Conservation (phyloP, 1,284 basidiomycete genomes). For the Tilletiopsis washingtonensis region DNA sequence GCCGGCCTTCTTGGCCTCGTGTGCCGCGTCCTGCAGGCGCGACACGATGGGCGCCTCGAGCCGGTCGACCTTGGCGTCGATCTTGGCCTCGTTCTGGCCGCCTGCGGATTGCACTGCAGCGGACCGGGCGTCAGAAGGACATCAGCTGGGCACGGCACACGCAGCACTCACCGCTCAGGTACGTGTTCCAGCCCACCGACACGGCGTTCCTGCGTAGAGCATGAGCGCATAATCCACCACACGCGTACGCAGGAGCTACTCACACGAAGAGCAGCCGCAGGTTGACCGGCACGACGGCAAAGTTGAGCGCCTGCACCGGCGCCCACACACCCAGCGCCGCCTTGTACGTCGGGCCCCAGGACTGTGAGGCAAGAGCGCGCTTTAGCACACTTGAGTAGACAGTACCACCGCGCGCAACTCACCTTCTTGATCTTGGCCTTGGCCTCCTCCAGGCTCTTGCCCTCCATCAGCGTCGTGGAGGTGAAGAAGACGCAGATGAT, state of each 20-base stretch:
- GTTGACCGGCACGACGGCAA: constrained; percentile 23
- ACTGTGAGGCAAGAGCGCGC: neutral
- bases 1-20: too few relatives aligned
- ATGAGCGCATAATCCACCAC: neutral
- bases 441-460: constrained; percentile 11
- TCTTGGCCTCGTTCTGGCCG: neutral
- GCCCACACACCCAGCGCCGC: constrained; percentile 34
- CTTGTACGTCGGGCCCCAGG: constrained; percentile 30
- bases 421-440: constrained; percentile 20
- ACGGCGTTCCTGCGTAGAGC: constrained; percentile 16
- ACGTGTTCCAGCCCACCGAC: constrained; percentile 36
- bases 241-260: neutral
- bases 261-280: constrained; percentile 31
- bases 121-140: too few relatives aligned
- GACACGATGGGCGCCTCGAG: neutral
- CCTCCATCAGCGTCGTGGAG: constrained; percentile 24
- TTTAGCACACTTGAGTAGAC: neutral
- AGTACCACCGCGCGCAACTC: neutral
- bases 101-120: neutral
- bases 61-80: neutral
- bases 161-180: too few relatives aligned
- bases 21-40: too few relatives aligned
- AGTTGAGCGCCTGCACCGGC: constrained; percentile 34
- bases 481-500: constrained; percentile 27
- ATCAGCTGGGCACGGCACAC: too few relatives aligned